These are phyloP conservation scores for Rhodosporidiobolus odoratus DNA, from an alignment of 768 basidiomycete genomes.

Conservation along the genomic window DNA sequence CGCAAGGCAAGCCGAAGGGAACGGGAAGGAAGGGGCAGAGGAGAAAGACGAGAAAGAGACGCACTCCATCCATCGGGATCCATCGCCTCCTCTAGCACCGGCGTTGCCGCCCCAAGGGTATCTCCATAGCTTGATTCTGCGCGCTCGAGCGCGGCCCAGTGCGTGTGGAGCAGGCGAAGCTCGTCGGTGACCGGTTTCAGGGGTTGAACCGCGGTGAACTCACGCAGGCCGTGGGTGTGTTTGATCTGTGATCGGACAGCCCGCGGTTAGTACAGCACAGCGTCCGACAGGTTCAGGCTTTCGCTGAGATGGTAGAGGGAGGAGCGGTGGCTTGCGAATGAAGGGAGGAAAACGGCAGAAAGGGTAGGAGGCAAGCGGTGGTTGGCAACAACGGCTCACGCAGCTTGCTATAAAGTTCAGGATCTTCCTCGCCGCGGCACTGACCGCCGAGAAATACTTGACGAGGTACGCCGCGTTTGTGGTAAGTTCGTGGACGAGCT, in stretches of 20 bases:
- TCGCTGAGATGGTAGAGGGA: too few relatives aligned
- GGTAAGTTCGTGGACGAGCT: background rate
- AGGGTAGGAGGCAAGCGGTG: background rate
- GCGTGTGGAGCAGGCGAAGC: background rate
- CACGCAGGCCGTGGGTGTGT: slow-evolving; percentile 3
- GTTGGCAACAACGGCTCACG: background rate
- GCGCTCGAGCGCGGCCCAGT: background rate
- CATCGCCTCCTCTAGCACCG: background rate
- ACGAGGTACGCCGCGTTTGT: background rate
- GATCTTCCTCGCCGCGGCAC: background rate
- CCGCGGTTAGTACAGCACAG: background rate
- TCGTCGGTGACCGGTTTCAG: background rate
- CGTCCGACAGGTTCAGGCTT: too few relatives aligned
- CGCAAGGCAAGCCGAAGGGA: background rate
- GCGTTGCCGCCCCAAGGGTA: background rate
- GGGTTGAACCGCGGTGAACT: background rate
- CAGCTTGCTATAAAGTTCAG: slow-evolving; percentile 6
- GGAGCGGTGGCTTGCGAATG: too few relatives aligned
- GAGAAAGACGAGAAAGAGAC: background rate
- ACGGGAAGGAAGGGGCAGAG: too few relatives aligned
- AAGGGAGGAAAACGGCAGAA: background rate
- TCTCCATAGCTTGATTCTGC: background rate
- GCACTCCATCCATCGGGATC: slow-evolving; percentile 2
- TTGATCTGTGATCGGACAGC: background rate
- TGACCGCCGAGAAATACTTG: background rate